Conservation (phyloP, 805 yeast genomes). For the Lipomyces oligophaga region DNA sequence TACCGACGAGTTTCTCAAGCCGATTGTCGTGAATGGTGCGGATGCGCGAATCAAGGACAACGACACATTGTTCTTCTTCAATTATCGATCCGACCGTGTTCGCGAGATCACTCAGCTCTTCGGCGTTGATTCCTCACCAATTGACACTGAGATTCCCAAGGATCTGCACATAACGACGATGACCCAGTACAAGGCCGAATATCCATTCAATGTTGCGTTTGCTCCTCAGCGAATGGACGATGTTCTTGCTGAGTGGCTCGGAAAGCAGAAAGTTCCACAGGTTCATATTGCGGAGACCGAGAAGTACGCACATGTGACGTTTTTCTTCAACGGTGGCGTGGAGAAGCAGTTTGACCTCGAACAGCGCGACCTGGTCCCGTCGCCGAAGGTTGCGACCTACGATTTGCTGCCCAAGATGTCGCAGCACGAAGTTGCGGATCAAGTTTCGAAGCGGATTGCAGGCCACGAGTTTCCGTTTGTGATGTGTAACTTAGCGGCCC, state of each 20-base stretch:
- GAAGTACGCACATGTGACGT: constrained; percentile 32
- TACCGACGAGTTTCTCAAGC: constrained; percentile 31
- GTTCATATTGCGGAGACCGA: constrained; percentile 31
- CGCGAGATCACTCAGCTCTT: constrained; percentile 32
- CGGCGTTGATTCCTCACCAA: constrained; percentile 31
- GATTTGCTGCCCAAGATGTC: constrained; percentile 30
- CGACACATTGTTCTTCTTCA: constrained; percentile 30
- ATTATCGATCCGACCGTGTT: constrained; percentile 32
- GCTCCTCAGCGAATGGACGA: constrained; percentile 32
- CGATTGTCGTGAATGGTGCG: constrained; percentile 27
- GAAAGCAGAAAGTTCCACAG: constrained; percentile 27
- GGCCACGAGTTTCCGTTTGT: constrained; percentile 29
- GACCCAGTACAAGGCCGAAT: constrained; percentile 33
- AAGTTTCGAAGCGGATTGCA: constrained; percentile 25
- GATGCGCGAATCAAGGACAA: constrained; percentile 27
- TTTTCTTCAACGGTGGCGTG: constrained; percentile 32
- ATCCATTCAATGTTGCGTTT: constrained; percentile 29
- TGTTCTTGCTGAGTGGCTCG: constrained; percentile 32
- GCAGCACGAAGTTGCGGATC: constrained; percentile 29
- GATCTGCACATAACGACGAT: constrained; percentile 29
- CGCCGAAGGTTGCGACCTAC: constrained; percentile 31
- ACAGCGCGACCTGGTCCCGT: constrained; percentile 30
- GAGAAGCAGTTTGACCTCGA: constrained; percentile 30
- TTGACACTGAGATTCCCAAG: constrained; percentile 28
- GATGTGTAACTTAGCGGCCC: constrained; percentile 31